phyloP scores from a whole-genome alignment of 768 basidiomycete species.

The Trametes cubensis region DNA sequence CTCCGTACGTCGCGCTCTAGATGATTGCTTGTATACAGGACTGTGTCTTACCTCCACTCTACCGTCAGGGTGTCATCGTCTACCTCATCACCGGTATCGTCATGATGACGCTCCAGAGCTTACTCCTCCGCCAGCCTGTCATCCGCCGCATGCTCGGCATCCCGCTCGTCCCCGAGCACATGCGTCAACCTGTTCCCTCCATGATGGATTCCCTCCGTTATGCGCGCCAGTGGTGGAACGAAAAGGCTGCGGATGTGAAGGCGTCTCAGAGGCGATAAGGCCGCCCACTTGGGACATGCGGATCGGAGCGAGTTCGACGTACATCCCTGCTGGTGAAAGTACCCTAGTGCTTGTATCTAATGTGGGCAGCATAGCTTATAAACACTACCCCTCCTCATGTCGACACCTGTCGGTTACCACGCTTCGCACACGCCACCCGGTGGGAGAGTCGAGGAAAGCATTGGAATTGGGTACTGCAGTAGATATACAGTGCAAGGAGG shows the following conservation, averaged over 20 bases:
- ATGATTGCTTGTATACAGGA: neutral
- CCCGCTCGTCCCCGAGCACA: slow-evolving; percentile 29
- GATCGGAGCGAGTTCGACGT: neutral
- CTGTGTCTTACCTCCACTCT: neutral
- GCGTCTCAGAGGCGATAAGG: neutral
- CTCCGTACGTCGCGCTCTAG: slow-evolving; percentile 49
- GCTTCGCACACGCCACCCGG: neutral
- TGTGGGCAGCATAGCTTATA: slow-evolving; percentile 13
- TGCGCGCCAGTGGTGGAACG: slow-evolving; percentile 25
- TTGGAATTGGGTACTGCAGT: slow-evolving; percentile 6
- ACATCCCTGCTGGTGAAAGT: slow-evolving; percentile 3
- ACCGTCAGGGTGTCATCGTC: slow-evolving; percentile 54
- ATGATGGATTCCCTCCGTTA: slow-evolving; percentile 31
- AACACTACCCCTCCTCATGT: slow-evolving; percentile 14
- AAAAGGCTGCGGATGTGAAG: slow-evolving; percentile 20
- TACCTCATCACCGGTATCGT: slow-evolving; percentile 57
- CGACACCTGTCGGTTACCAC: neutral
- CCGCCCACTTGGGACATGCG: neutral
- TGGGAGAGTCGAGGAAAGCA: neutral
- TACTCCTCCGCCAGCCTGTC: slow-evolving; percentile 44
- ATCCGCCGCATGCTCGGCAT: slow-evolving; percentile 45
- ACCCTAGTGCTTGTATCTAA: slow-evolving; percentile 18
- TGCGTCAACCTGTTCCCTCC: slow-evolving; percentile 29
- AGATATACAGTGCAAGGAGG: slow-evolving; percentile 20
- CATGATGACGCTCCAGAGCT: slow-evolving; percentile 50